Conservation (phyloP, 352 stramenopile species). For the Thraustochytrium sp. region DNA sequence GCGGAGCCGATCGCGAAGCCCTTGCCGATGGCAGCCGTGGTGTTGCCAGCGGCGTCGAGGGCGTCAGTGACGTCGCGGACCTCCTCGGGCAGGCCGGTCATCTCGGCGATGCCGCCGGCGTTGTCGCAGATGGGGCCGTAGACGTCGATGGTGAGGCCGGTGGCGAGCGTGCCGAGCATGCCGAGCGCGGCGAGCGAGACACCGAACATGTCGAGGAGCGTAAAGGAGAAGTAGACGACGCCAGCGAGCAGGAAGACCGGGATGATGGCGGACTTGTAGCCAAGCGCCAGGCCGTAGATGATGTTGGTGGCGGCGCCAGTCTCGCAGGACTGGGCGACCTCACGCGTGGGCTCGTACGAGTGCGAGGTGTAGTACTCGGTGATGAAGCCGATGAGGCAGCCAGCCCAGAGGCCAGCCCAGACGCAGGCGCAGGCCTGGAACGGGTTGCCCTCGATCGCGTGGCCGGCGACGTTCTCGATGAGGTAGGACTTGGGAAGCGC, state of each 20-base stretch:
- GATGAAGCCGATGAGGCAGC: constrained; percentile 94
- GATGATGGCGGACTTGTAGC: constrained; percentile 98
- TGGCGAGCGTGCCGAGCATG: constrained; percentile 84
- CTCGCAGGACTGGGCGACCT: constrained; percentile 93
- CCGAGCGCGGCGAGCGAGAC: constrained; percentile 89
- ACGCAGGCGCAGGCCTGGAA: constrained; percentile 81
- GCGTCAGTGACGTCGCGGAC: constrained; percentile 98
- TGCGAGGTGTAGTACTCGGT: constrained; percentile 99
- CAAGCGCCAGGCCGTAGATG: constrained; percentile 98
- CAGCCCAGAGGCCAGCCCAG: constrained; percentile 87
- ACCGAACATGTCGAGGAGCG: constrained; percentile 93
- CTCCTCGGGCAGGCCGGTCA: constrained; percentile 90
- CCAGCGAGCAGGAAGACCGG: constrained; percentile 94
- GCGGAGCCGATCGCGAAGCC: constrained; percentile 98
- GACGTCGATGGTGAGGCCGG: constrained; percentile 74
- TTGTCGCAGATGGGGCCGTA: constrained; percentile 99
- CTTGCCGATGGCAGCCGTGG: constrained; percentile 97
- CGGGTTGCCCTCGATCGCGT: neutral
- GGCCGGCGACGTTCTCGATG: neutral
- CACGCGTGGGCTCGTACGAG: constrained; percentile 81
- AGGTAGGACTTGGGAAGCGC: neutral
- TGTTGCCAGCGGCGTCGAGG: constrained; percentile 98
- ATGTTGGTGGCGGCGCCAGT: constrained; percentile 98
- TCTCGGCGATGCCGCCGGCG: constrained; percentile 98
- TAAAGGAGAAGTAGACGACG: constrained; percentile 94